Conservation (phyloP, 148 eudicot genomes). For the Tetragonia tetragonoides region DNA sequence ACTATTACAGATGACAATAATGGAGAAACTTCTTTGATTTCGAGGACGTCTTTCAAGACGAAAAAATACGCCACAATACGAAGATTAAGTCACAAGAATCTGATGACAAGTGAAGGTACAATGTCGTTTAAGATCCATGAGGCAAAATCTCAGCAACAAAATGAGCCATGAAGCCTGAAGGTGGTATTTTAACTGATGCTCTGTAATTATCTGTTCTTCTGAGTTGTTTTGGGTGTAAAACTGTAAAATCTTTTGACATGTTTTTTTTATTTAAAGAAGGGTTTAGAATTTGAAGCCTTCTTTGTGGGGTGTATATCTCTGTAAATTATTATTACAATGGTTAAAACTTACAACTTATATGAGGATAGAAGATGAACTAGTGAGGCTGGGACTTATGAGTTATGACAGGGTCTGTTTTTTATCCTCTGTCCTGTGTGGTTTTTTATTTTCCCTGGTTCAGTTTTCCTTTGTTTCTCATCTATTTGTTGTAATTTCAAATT, state of each 20-base stretch:
- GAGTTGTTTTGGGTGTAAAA: not conserved
- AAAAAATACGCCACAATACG: constrained; percentile 16
- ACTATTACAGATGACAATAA: constrained; percentile 11
- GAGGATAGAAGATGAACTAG: not conserved
- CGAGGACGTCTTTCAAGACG: constrained; percentile 24
- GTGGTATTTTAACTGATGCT: not conserved
- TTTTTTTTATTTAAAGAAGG: not conserved
- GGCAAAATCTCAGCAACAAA: not conserved
- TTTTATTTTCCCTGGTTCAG: too few species aligned
- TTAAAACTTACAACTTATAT: not conserved
- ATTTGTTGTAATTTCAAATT: constrained; percentile 12
- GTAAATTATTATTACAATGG: not conserved
- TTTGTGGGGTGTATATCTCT: not conserved
- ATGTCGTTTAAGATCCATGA: constrained; percentile 21
- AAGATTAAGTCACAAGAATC: constrained; percentile 19
- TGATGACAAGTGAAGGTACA: constrained; percentile 12
- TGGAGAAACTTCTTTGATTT: not conserved
- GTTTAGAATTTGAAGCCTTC: not conserved
- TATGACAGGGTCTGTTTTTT: not conserved
- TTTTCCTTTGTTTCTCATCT: not conserved
- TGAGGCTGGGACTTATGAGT: not conserved
- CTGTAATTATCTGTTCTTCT: not conserved
- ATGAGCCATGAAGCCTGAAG: not conserved
- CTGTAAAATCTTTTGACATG: not conserved
- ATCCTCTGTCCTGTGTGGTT: not conserved